A percentile compares a stretch with the other conserved stretches of the same genome.
These are phyloP conservation scores for Arthrobotrys conoides DNA, from an alignment of 2,329 filamentous ascomycete species.

Conservation along the genomic window DNA sequence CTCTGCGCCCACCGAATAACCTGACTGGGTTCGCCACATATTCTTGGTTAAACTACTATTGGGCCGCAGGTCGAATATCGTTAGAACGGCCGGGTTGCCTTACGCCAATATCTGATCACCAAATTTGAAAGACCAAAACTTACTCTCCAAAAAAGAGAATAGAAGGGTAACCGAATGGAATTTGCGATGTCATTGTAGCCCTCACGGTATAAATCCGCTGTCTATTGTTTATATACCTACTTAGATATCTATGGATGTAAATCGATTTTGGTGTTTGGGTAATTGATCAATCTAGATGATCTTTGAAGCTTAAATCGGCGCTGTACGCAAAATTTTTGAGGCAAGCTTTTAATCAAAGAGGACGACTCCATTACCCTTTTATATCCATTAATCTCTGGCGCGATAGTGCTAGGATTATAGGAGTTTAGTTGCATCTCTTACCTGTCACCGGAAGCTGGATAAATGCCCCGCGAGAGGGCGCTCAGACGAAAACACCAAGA, in stretches of 20 bases:
- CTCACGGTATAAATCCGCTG: too few species aligned
- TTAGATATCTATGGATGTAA: too few species aligned
- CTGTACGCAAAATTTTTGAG: too few species aligned
- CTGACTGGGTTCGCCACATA: conserved; percentile 23
- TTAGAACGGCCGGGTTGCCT: too few species aligned
- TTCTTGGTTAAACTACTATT: conserved; percentile 28
- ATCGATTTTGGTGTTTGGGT: too few species aligned
- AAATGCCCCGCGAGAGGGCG: background rate
- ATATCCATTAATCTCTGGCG: background rate
- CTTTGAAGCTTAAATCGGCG: background rate
- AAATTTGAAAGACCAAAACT: background rate
- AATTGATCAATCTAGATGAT: too few species aligned
- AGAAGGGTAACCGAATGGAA: conserved; percentile 10
- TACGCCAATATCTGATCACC: too few species aligned
- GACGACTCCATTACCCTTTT: background rate
- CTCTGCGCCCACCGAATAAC: conserved; percentile 29
- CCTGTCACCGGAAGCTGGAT: background rate
- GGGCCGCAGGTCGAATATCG: too few species aligned
- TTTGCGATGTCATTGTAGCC: background rate
- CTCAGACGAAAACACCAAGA: background rate
- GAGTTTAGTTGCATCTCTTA: background rate
- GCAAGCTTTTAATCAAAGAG: too few species aligned
- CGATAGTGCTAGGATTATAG: too few species aligned
- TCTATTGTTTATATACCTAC: too few species aligned
- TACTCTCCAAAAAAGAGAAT: conserved; percentile 30